Evolutionary conservation across 305 asterid genomes (phyloP).

Genomic region (Rubia tinctorum): DNA sequence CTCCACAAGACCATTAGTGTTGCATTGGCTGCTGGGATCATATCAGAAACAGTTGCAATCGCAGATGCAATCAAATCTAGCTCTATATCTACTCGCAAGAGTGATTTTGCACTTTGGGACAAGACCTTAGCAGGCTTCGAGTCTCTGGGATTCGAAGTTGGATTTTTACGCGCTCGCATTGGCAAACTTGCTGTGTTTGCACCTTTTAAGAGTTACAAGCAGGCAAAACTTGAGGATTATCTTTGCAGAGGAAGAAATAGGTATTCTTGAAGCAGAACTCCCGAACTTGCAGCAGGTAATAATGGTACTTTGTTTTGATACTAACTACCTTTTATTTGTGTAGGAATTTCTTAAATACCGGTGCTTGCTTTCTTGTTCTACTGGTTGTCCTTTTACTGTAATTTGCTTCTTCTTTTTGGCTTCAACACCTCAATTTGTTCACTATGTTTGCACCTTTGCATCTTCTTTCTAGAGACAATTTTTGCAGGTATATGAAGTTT

Average conservation of each 20-base stretch:
- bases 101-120: slow-evolving; percentile 22
- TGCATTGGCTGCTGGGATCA: slow-evolving; percentile 16
- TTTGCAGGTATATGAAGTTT: background rate
- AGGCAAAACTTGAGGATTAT: background rate
- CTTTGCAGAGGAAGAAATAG: background rate
- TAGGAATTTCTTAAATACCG: background rate
- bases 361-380: no score
- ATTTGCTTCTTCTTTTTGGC: no score
- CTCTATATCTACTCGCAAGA: slow-evolving; percentile 10
- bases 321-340: background rate
- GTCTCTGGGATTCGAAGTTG: slow-evolving; percentile 19
- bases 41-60: slow-evolving; percentile 9
- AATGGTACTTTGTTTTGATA: background rate
- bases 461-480: no score
- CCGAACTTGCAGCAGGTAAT: background rate
- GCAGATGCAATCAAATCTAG: slow-evolving; percentile 18
- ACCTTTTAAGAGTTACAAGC: slow-evolving; percentile 7
- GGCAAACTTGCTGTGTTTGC: slow-evolving; percentile 1
- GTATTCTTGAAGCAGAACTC: slow-evolving; percentile 4
- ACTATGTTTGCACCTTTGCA: no score
- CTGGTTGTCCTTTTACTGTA: no score
- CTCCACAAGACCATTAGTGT: slow-evolving; percentile 5
- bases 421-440: no score
- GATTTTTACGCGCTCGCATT: slow-evolving; percentile 18
- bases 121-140: slow-evolving; percentile 19